Conservation (phyloP, 306 rosid species). For the Vicia sativa region DNA sequence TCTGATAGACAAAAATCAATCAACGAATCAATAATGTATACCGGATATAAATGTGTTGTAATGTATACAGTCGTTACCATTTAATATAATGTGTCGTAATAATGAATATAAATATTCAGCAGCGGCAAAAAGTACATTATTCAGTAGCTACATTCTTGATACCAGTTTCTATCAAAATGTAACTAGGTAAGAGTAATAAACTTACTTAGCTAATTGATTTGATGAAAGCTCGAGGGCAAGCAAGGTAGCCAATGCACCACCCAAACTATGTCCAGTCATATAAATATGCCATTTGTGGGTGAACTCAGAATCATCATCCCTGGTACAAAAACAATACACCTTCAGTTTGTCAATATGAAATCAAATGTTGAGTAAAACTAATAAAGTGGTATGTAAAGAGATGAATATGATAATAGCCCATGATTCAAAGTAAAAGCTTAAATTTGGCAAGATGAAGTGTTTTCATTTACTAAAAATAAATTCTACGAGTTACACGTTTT, state of each 20-base stretch:
- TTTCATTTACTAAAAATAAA: conserved; percentile 3
- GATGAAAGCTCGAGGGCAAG: conserved; percentile 93
- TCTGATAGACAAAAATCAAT: conserved; percentile 47
- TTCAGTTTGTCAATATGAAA: conserved; percentile 23
- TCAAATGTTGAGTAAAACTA: not conserved
- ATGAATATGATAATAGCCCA: not conserved
- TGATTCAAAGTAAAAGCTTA: conserved; percentile 19
- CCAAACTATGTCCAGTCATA: conserved; percentile 96
- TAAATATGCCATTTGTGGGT: conserved; percentile 79
- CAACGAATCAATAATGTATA: conserved; percentile 7
- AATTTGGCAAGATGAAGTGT: conserved; percentile 1
- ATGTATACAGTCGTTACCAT: conserved; percentile 10
- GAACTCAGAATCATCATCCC: conserved; percentile 68
- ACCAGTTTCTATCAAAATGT: no score
- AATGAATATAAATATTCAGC: not conserved
- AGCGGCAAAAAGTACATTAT: not conserved
- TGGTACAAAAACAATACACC: conserved; percentile 44
- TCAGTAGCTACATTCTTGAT: not conserved
- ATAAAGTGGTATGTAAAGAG: no score
- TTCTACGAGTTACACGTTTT: conserved; percentile 18
- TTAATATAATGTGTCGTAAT: not conserved
- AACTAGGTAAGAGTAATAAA: conserved; percentile 33
- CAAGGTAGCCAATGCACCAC: conserved; percentile 95
- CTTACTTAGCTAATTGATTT: conserved; percentile 84
- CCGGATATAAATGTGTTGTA: no score